Evolutionary conservation across 306 rosid genomes (phyloP).

Genomic region (Quercus robur): DNA sequence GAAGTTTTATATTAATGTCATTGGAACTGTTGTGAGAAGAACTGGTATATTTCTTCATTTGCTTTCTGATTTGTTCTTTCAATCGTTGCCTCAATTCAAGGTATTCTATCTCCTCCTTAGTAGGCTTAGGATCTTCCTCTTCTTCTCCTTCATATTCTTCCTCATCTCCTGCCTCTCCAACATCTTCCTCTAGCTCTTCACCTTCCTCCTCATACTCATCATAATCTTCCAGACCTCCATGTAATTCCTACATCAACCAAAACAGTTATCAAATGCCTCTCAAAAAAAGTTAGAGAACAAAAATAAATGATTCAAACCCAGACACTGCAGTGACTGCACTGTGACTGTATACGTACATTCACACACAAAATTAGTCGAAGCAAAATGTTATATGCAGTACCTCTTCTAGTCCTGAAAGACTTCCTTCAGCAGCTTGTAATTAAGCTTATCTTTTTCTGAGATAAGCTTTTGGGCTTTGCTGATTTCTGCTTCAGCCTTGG

Average conservation of each 20-base stretch:
- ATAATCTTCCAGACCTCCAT: conserved; percentile 31
- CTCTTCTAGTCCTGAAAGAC: conserved; percentile 86
- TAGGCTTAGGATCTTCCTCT: conserved; percentile 54
- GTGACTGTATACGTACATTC: conserved; percentile 8
- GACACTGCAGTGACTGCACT: conserved; percentile 1
- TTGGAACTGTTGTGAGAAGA: conserved; percentile 30
- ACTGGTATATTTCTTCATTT: conserved; percentile 50
- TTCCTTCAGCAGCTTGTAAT: conserved; percentile 69
- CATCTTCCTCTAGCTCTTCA: conserved; percentile 35
- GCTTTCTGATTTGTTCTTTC: conserved; percentile 62
- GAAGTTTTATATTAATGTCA: conserved; percentile 48
- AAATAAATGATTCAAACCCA: background rate
- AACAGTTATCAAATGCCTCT: background rate
- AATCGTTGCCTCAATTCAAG: conserved; percentile 69
- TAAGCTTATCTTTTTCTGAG: conserved; percentile 66
- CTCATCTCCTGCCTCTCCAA: conserved; percentile 44
- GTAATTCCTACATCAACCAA: conserved; percentile 29
- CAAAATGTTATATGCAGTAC: conserved; percentile 38
- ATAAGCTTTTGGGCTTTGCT: conserved; percentile 62
- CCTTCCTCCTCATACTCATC: conserved; percentile 55
- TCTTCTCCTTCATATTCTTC: conserved; percentile 48
- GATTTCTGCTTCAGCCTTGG: conserved; percentile 73
- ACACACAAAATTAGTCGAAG: conserved; percentile 11
- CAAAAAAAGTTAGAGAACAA: background rate
- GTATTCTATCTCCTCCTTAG: conserved; percentile 65